These are phyloP conservation scores for Pseudoperonospora humuli DNA, from an alignment of 352 stramenopile genomes.

Conservation along the genomic window DNA sequence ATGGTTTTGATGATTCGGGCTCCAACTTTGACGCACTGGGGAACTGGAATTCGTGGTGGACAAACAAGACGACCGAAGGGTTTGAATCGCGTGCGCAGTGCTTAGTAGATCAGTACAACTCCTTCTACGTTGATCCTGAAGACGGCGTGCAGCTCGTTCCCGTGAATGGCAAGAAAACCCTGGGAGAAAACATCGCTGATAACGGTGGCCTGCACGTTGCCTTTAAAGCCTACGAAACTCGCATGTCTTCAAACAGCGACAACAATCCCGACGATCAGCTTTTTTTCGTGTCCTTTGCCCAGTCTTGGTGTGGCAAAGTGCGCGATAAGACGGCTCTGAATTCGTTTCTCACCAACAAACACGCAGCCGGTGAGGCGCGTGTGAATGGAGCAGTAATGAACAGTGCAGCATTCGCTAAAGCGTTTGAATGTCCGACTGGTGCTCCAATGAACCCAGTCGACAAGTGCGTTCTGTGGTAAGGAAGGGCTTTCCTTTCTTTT, in stretches of 20 bases:
- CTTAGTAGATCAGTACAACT: slow-evolving; percentile 45
- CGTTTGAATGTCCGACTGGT: slow-evolving; percentile 37
- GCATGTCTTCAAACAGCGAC: slow-evolving; percentile 1
- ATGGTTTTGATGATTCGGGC: slow-evolving; percentile 90
- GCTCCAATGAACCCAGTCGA: slow-evolving; percentile 41
- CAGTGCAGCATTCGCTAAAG: slow-evolving; percentile 37
- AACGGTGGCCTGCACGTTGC: slow-evolving; percentile 52
- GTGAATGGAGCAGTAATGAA: slow-evolving; percentile 69
- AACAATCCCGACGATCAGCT: slow-evolving; percentile 34
- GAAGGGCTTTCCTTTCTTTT: too few relatives aligned
- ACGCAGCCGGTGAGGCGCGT: slow-evolving; percentile 40
- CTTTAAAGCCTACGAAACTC: slow-evolving; percentile 45
- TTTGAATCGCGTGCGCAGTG: slow-evolving; percentile 59
- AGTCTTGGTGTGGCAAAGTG: slow-evolving; percentile 54
- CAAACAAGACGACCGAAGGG: slow-evolving; percentile 46
- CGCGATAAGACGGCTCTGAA: slow-evolving; percentile 29
- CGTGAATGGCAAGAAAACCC: slow-evolving; percentile 53
- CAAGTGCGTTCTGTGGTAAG: slow-evolving; percentile 48
- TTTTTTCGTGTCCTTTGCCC: slow-evolving; percentile 59
- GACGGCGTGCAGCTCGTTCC: slow-evolving; percentile 26
- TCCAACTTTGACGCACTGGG: slow-evolving; percentile 77
- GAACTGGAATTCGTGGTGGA: slow-evolving; percentile 91
- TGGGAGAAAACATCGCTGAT: slow-evolving; percentile 75
- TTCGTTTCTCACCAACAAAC: slow-evolving; percentile 33
- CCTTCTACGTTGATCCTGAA: slow-evolving; percentile 28